These are phyloP conservation scores for Pythium brachiatum DNA, from an alignment of 352 stramenopile species.

Conservation along the genomic window DNA sequence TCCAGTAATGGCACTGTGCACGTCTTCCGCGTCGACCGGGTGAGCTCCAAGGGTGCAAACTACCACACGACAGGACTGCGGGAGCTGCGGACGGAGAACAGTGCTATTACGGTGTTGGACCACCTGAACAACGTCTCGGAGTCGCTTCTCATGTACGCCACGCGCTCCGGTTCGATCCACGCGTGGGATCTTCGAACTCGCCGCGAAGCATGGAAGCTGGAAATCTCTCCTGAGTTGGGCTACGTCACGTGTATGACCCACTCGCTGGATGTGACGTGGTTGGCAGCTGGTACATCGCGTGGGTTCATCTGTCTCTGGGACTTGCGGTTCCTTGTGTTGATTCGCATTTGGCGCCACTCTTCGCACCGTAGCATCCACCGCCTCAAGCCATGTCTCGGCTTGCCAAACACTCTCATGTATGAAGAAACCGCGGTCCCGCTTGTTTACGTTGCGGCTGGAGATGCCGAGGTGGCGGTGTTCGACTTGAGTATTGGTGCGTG, in stretches of 20 bases:
- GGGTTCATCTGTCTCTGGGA: slow-evolving; percentile 97
- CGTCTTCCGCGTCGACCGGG: slow-evolving; percentile 95
- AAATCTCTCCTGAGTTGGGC: slow-evolving; percentile 92
- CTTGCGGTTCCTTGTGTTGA: slow-evolving; percentile 93
- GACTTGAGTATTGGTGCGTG: slow-evolving; percentile 89
- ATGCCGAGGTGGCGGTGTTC: slow-evolving; percentile 91
- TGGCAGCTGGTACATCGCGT: slow-evolving; percentile 92
- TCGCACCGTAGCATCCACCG: slow-evolving; percentile 88
- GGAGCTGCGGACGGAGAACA: slow-evolving; percentile 78
- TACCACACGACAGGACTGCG: slow-evolving; percentile 70
- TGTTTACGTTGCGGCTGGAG: slow-evolving; percentile 92
- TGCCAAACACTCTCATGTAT: slow-evolving; percentile 76
- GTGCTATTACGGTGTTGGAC: slow-evolving; percentile 93
- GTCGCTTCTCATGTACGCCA: slow-evolving; percentile 94
- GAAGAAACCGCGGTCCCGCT: slow-evolving; percentile 83
- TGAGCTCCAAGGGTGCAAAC: slow-evolving; percentile 63
- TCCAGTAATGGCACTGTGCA: slow-evolving; percentile 91
- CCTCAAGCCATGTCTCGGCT: slow-evolving; percentile 77
- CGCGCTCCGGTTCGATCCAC: slow-evolving; percentile 86
- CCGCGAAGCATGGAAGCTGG: slow-evolving; percentile 91
- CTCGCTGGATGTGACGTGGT: slow-evolving; percentile 93
- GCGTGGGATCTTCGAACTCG: slow-evolving; percentile 92
- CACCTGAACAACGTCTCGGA: slow-evolving; percentile 96
- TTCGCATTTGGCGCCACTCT: slow-evolving; percentile 96
- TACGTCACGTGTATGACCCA: slow-evolving; percentile 95